A percentile compares a stretch with the other conserved stretches of the same genome.
These are phyloP conservation scores for Microsporum ferrugineum DNA, from an alignment of 2,329 filamentous ascomycete genomes.

Conservation along the genomic window DNA sequence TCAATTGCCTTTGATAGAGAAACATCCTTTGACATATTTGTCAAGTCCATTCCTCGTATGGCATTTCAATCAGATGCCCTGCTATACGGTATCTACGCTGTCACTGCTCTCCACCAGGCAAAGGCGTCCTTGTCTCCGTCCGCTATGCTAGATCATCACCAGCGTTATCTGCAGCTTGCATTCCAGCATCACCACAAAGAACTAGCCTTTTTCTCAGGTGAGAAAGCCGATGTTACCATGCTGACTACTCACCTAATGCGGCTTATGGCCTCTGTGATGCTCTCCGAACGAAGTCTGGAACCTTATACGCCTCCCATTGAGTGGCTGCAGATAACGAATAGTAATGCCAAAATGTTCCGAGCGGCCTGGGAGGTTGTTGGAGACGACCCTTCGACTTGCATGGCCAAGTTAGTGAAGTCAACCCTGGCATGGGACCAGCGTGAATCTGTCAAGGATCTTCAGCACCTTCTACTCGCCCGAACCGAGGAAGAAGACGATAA, in stretches of 20 bases:
- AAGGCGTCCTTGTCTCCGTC: background rate
- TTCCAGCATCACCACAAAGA: background rate
- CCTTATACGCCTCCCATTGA: slow-evolving; percentile 1
- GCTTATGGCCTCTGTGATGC: background rate
- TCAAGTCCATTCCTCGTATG: background rate
- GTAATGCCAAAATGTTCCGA: background rate
- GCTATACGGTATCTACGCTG: background rate
- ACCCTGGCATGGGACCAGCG: background rate
- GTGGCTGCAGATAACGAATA: background rate
- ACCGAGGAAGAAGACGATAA: background rate
- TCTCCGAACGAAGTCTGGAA: background rate
- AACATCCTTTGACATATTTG: background rate
- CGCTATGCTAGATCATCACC: background rate
- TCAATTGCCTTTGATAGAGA: slow-evolving; percentile 1
- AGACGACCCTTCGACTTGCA: background rate
- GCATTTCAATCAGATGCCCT: background rate
- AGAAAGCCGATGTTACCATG: slow-evolving; percentile 1
- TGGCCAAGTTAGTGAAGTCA: background rate
- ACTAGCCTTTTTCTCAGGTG: background rate
- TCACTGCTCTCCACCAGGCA: background rate
- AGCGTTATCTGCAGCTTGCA: background rate
- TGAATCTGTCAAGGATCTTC: background rate
- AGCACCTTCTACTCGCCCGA: background rate
- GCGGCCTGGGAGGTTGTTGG: background rate
- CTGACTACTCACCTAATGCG: slow-evolving; percentile 2